Conservation (phyloP, 2,329 filamentous ascomycete species). For the Tolypocladium ophioglossoides region DNA sequence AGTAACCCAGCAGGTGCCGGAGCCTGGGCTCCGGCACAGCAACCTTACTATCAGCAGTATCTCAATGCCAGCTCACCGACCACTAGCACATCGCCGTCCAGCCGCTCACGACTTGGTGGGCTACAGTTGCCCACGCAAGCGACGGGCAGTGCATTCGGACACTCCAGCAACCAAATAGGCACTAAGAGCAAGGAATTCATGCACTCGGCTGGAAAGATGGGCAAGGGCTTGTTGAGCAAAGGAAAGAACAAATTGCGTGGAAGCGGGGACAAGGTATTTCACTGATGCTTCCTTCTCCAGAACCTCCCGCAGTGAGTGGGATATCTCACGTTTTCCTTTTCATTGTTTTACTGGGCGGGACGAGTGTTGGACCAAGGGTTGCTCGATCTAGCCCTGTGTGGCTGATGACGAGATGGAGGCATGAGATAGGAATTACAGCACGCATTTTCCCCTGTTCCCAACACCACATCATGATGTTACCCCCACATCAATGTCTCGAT, state of each 20-base stretch:
- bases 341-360: constrained; percentile 10
- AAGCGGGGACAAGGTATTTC: constrained; percentile 81
- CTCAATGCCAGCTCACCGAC: constrained; percentile 31
- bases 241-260: constrained; percentile 73
- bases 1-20: constrained; percentile 12
- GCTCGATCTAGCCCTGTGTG: not conserved
- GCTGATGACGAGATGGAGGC: constrained; percentile 19
- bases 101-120: constrained; percentile 24
- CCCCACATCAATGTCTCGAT: constrained; percentile 13
- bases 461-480: constrained; percentile 2
- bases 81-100: constrained; percentile 15
- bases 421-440: constrained; percentile 33
- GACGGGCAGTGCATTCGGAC: constrained; percentile 34
- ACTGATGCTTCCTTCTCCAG: constrained; percentile 37
- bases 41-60: constrained; percentile 47
- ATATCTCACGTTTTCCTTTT: constrained; percentile 5
- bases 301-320: constrained; percentile 9
- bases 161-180: constrained; percentile 56
- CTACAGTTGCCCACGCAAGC: constrained; percentile 27
- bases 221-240: constrained; percentile 85
- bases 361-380: constrained; percentile 16
- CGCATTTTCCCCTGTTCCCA: constrained; percentile 11
- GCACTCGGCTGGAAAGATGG: constrained; percentile 76
- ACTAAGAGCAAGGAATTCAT: constrained; percentile 83
- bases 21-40: constrained; percentile 19